phyloP scores from a whole-genome alignment of 2,329 filamentous ascomycete genomes.

The Cladosporium sphaerospermum region DNA sequence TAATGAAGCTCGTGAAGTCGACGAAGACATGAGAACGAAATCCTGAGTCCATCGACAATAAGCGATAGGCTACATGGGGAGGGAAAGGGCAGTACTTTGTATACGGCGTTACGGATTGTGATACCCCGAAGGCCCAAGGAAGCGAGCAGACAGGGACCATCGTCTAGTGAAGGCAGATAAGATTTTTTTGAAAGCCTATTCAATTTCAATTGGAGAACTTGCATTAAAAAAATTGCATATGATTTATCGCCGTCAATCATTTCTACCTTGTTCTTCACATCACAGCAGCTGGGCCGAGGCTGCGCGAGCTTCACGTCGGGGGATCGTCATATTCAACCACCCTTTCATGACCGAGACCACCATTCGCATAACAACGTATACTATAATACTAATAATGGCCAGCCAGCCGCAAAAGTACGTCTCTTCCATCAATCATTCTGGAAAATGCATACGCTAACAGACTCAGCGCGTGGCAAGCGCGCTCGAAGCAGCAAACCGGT shows the following conservation, averaged over 20 bases:
- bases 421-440: neutral
- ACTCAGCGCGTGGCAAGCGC: slow-evolving; percentile 4
- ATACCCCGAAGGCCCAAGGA: neutral
- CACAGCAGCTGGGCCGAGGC: no score
- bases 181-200: no score
- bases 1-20: slow-evolving; percentile 26
- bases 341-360: no score
- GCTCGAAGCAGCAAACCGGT: slow-evolving; percentile 13
- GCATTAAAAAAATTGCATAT: no score
- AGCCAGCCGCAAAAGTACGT: slow-evolving; percentile 2
- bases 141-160: no score
- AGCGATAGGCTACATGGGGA: neutral
- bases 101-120: slow-evolving; percentile 5
- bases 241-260: no score
- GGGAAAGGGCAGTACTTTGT: neutral
- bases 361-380: neutral
- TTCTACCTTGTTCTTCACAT: no score
- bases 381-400: neutral
- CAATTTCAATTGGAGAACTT: no score
- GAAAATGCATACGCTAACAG: neutral
- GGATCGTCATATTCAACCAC: no score
- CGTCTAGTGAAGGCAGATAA: no score
- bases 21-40: slow-evolving; percentile 22
- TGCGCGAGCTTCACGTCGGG: no score
- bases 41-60: slow-evolving; percentile 9